Base-by-base conservation (phyloP, 164 flowering plant genomes). In the Liriodendron chinense region DNA sequence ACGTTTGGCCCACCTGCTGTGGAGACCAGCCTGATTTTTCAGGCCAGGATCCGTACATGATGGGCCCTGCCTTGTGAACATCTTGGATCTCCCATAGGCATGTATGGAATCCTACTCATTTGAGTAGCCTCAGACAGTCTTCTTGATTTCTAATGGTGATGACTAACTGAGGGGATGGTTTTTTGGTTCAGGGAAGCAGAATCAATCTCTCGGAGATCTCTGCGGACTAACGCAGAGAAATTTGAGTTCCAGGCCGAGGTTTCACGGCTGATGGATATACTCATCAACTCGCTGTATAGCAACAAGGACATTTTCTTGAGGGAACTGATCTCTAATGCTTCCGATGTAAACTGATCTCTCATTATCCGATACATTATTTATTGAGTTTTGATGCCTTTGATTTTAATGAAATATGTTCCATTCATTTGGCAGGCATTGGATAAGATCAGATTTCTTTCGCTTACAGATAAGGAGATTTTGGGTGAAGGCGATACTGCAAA, bases 161-260 rank as follows among this genome's bases (percentile, higher is more conserved):
- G 43, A 14, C 21, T 56, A 16, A 9, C 25, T 70, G 26, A 21
- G 25, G 48, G 47, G 47, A 48, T 25, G 10, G 25, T 8, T n/a
- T 69, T 78, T 73, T 72, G 72, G 14, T 34, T 34, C 73, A 96
- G 99, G 85, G 99, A 96, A 80, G 80, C 97, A 72, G 99, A 96
- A 73, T 96, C 97, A 1, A 96, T 96, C 70, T 94, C 99, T 1
- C 87, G 78, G 84, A 91, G 76, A 72, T 76, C 91, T 12, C 88
- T 96, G 68, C 94, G 99, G 43, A 80, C 80, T 77, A 88, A 71
- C 72, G 99, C 93, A 75, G 94, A 96, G 95, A 94, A 92, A 82
- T 96, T 96, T 74, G 92, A 92, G 85, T 96, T 96, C 85, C 99
- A 96, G 81, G 99, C 99, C 18, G 99, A 96, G 82, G 97, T 96